Base-by-base conservation (phyloP, 139 green algal species). In the Chlorella sp. region DNA sequence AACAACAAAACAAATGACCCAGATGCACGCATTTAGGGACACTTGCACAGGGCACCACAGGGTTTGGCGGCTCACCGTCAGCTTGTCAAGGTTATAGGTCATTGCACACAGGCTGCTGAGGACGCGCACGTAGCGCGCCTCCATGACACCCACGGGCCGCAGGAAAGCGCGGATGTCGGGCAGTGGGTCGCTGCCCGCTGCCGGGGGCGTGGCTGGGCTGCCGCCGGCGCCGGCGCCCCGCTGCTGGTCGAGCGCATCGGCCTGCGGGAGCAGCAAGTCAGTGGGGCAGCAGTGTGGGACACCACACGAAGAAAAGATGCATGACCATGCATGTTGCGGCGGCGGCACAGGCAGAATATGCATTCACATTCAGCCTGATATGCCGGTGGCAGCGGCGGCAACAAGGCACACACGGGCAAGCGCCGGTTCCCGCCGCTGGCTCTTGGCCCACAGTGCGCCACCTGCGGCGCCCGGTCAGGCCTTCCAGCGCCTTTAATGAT, bases 81-180 rank as follows among this genome's bases (percentile, higher is more conserved):
- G 71, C 19, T 87, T 92, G 40, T 91, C 79, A 88, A 97, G 91
- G 83, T 93, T 91, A 81, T 97, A 97, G 0, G 94, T 97, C 28
- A 94, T 89, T 0, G 88, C 83, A 40, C 91, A 96, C 0, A 97
- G 87, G 77, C 71, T 91, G 76, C 89, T 93, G n/a, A 96, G 90
- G 90, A 94, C 92, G 5, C 95, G 93, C 18, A 96, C 88, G 84
- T 96, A 92, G 42, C 93, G 92, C 64, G 91, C 83, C 86, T 97
- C 95, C 91, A 94, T 93, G 21, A 95, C 75, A 32, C 92, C 92
- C 37, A 93, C 88, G 0, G 92, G 80, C 30, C 66, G 81, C 34
- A 98, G 82, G 80, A 93, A 96, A 34, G 86, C 37, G 22, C 77
- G 87, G n/a, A 96, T 94, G 87, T 96, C 93, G 18, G 92, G 77